A percentile compares a stretch with the other conserved stretches of the same genome.
Evolutionary conservation across 139 green algal genomes (phyloP).

Genomic region (Ettlia oleoabundans): DNA sequence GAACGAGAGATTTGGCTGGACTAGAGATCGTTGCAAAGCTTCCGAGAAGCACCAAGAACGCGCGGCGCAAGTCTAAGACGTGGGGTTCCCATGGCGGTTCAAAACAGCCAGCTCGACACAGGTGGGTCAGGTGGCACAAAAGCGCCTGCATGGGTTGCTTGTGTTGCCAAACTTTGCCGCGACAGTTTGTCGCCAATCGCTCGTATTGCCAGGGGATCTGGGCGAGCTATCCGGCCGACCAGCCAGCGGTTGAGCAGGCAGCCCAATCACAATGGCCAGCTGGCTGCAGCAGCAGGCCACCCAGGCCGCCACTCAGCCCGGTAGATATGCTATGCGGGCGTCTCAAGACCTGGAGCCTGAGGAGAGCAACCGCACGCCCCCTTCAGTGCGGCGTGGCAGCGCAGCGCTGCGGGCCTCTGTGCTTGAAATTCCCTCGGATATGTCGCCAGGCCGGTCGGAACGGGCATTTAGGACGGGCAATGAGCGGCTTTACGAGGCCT

Average conservation of each 20-base stretch:
- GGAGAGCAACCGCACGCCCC: slow-evolving; percentile 58
- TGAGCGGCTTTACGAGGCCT: slow-evolving; percentile 92
- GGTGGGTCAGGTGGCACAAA: no score
- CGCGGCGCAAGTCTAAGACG: no score
- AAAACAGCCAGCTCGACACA: no score
- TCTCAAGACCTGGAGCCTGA: slow-evolving; percentile 14
- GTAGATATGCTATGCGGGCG: slow-evolving; percentile 26
- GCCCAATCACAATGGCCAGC: neutral
- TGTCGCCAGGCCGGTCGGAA: slow-evolving; percentile 55
- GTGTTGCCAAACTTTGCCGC: no score
- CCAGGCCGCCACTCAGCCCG: neutral
- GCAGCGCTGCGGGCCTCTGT: slow-evolving; percentile 28
- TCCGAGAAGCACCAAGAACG: no score
- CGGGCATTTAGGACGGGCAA: slow-evolving; percentile 72
- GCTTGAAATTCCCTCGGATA: slow-evolving; percentile 37
- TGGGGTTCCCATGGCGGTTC: no score
- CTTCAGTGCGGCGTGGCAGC: slow-evolving; percentile 24
- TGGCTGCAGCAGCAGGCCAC: slow-evolving; percentile 31
- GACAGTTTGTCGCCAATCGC: no score
- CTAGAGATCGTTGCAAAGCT: no score
- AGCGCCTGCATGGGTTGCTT: no score
- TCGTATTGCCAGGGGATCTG: neutral
- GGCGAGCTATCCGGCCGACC: neutral
- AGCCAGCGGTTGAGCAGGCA: neutral
- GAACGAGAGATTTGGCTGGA: no score